Conservation (phyloP, 2,329 filamentous ascomycete species). For the Fonsecaea erecta region DNA sequence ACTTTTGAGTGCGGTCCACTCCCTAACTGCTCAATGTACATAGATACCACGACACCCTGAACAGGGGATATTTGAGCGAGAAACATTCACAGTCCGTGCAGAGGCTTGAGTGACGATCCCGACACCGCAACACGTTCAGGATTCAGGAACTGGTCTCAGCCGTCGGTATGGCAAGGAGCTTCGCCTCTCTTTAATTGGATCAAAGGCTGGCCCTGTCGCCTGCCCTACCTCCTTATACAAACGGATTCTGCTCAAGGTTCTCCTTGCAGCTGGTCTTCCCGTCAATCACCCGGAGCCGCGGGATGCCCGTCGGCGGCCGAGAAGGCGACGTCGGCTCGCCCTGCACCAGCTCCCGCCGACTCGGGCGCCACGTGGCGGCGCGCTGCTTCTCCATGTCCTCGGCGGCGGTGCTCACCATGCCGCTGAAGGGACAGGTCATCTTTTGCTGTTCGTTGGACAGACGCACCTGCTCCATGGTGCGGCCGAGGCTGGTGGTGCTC, state of each 20-base stretch:
- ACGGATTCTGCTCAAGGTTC: slow-evolving; percentile 28
- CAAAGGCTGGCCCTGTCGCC: too few relatives aligned
- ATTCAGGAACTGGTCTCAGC: too few relatives aligned
- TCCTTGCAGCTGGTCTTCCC: slow-evolving; percentile 32
- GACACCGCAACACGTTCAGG: too few relatives aligned
- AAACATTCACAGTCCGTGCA: neutral
- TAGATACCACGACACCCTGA: neutral
- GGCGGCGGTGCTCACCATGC: slow-evolving; percentile 10
- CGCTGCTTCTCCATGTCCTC: slow-evolving; percentile 27
- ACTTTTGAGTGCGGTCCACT: neutral
- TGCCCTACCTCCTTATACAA: slow-evolving; percentile 8
- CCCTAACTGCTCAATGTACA: neutral
- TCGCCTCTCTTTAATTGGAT: too few relatives aligned
- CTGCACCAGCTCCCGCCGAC: slow-evolving; percentile 10
- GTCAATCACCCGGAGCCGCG: slow-evolving; percentile 28
- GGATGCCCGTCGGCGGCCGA: slow-evolving; percentile 21
- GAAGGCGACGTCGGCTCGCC: neutral
- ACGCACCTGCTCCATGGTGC: slow-evolving; percentile 27
- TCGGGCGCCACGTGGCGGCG: slow-evolving; percentile 23
- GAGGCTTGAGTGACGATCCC: too few relatives aligned
- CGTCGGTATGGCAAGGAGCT: too few relatives aligned
- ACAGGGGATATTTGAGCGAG: neutral
- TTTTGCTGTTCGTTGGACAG: slow-evolving; percentile 14
- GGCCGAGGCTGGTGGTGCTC: slow-evolving; percentile 28
- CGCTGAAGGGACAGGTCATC: slow-evolving; percentile 29